Evolutionary conservation across 768 basidiomycete species (phyloP), one percentile per base, ranked within the genome.

Genomic region (Russula sp.): DNA sequence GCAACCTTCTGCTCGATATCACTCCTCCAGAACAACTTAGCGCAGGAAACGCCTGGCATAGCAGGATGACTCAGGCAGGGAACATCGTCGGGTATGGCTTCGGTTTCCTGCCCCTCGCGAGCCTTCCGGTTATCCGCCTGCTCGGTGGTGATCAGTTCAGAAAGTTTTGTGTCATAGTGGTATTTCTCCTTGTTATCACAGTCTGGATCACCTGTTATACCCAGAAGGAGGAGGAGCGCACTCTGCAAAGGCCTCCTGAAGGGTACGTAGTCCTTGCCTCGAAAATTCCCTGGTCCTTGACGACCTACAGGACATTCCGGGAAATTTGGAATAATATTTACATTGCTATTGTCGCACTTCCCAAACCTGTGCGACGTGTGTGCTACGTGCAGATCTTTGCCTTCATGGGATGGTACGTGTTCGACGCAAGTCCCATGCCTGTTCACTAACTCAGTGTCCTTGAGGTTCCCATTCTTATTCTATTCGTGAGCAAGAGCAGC

Each of bases 41-140:
- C 59, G 81, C 85, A n/a, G 93, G 88, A 5, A 99, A 98, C 75
- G 97, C 97, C 38, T 99, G 96, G 94, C 94, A 98, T 61, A 90
- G 95, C 49, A 80, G 93, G 64, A 97, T 98, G 90, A 88, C 85
- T 47, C 93, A 98, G 70, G 85, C 93, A n/a, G 97, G 94, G 22
- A 98, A 97, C 70, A 96, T 98, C 52, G 72, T 98, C 65, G 97
- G 97, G 9, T 98, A 86, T 75, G 90, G 90, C 1, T 88, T 96
- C 70, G 94, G 92, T 18, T 98, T 93, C 75, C 73, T 97, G 57
- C 92, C 96, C n/a, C 82, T 99, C 42, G 85, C 83, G 0, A 77
- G 84, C 59, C 77, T 94, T 56, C 89, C 92, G 7, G 74, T 94
- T 57, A 80, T 99, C 51, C 74, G 83, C 32, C 81, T 90, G 35